phyloP scores from a whole-genome alignment of 2,329 filamentous ascomycete genomes.

The Biscogniauxia mediterranea region DNA sequence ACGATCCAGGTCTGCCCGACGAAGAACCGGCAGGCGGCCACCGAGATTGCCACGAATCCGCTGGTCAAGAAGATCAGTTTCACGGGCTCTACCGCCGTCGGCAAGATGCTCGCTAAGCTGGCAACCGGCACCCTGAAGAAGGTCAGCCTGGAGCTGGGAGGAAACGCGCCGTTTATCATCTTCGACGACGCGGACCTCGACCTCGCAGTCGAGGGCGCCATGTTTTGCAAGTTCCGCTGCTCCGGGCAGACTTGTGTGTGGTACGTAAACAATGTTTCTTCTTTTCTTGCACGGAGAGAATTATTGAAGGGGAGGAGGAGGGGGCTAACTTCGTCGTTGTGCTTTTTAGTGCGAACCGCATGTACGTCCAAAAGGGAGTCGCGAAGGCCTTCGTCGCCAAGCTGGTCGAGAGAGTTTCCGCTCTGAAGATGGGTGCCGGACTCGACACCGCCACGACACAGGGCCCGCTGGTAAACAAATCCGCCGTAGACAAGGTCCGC shows the following conservation, averaged over 20 bases:
- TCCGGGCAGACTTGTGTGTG: constrained; percentile 74
- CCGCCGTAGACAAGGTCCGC: constrained; percentile 69
- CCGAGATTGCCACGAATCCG: constrained; percentile 59
- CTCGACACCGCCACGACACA: constrained; percentile 64
- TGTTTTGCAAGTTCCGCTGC: constrained; percentile 68
- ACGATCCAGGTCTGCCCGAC: no score
- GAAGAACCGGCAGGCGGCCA: constrained; percentile 11
- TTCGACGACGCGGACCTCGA: constrained; percentile 74
- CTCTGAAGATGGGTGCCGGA: constrained; percentile 62
- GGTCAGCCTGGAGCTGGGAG: constrained; percentile 68
- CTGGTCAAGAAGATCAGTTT: constrained; percentile 71
- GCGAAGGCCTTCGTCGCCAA: constrained; percentile 60
- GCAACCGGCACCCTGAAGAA: constrained; percentile 65
- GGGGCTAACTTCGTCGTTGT: no score
- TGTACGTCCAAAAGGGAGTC: constrained; percentile 57
- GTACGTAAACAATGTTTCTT: no score
- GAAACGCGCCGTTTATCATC: constrained; percentile 75
- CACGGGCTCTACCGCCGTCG: constrained; percentile 57
- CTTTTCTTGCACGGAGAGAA: no score
- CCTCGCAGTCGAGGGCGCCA: constrained; percentile 56
- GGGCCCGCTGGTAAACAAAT: constrained; percentile 71
- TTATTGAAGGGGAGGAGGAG: no score
- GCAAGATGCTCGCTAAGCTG: constrained; percentile 64
- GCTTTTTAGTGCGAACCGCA: constrained; percentile 47
- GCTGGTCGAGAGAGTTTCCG: constrained; percentile 66